Evolutionary conservation across 1,284 basidiomycete genomes (phyloP), one percentile per base, ranked within the genome.

Genomic region (Coriolopsis trogii): DNA sequence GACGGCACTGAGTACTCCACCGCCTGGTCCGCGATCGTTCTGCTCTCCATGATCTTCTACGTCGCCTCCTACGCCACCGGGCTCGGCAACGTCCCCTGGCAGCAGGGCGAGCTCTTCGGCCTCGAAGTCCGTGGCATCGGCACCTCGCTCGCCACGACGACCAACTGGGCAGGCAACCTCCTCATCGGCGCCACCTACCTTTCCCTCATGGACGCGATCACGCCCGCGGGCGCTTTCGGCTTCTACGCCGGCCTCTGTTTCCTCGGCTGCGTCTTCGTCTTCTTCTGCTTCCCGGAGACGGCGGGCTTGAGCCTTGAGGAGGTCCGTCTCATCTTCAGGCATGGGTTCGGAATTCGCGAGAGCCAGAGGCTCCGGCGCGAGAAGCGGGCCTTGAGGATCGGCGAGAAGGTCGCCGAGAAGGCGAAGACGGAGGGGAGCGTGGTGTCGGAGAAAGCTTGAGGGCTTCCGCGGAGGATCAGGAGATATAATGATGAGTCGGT

Each of bases 121-220:
- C 78, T 91, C 24, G 87, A 91, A 73, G 89, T 92, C 7, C 82
- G 91, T 48, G 91, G 91, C 3, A 81, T 93, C 41, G 91, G 91
- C 20, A 88, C 88, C 10, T 87, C 87, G 3, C 76, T 93, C 53
- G 78, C 84, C n/a, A 93, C 90, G 0, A 85, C 89, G 3, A 86
- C 82, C 26, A 92, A 92, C 71, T 93, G 91, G 91, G 79, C 74
- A n/a, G 79, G 77, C 16, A 93, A 93, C 69, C 76, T 93, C 29
- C 73, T 93, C 62, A 89, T 93, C 62, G 82, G 82, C 2, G 82
- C 88, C 16, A 94, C 85, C 5, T 89, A 91, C 72, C 82, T 93
- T 54, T 87, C 84, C 3, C 79, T 93, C 49, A 91, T 93, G 82
- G 76, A 80, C 36, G 68, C 71, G 23, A 90, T 91, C 65, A 90